A percentile compares a stretch with the other conserved stretches of the same genome.
Conservation (phyloP, 495 filamentous ascomycete genomes). For the Aspergillus baeticus region DNA sequence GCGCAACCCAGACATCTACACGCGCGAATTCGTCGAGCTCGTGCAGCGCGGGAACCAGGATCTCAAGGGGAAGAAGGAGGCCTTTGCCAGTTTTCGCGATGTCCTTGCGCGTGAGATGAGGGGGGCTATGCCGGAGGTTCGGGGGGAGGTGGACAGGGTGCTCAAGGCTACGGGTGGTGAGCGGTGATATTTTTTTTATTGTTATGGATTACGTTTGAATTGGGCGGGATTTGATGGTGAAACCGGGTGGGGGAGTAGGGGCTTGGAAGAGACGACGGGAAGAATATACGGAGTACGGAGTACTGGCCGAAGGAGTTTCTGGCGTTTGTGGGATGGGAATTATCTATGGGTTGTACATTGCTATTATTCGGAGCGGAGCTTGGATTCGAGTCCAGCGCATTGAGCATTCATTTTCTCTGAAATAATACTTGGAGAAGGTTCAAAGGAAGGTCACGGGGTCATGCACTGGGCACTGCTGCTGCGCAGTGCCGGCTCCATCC, state of each 20-base stretch:
- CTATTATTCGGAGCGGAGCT: no score
- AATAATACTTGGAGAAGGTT: no score
- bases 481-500: no score
- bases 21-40: slow-evolving; percentile 92
- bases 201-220: not conserved
- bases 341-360: no score
- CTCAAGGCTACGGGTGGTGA: slow-evolving; percentile 43
- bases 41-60: slow-evolving; percentile 81
- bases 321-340: no score
- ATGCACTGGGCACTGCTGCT: no score
- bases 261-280: not conserved
- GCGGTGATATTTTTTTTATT: no score
- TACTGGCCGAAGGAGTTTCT: no score
- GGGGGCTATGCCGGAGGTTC: slow-evolving; percentile 72
- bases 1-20: slow-evolving; percentile 98
- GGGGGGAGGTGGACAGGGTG: slow-evolving; percentile 65
- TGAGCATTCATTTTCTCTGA: no score
- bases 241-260: not conserved
- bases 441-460: no score
- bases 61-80: slow-evolving; percentile 78
- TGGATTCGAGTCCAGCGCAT: no score
- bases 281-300: no score
- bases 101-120: slow-evolving; percentile 78
- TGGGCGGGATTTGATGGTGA: not conserved
- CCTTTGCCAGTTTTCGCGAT: slow-evolving; percentile 78